Evolutionary conservation across 2,329 filamentous ascomycete genomes (phyloP).

Genomic region (Talaromyces atroroseus): DNA sequence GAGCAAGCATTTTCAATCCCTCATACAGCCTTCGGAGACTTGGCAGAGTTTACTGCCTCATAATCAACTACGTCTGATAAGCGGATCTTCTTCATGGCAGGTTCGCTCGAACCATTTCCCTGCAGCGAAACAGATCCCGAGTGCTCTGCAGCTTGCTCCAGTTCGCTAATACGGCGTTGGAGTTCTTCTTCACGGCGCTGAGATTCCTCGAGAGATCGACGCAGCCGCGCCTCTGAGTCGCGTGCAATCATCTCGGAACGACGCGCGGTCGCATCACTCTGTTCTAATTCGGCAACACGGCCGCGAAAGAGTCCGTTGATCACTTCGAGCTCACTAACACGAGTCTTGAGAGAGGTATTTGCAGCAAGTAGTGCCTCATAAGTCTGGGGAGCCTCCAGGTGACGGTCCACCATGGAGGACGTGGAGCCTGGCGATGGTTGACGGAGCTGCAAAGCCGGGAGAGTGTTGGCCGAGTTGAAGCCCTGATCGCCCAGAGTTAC

Average conservation of each 20-base stretch:
- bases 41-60: slow-evolving; percentile 24
- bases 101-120: slow-evolving; percentile 35
- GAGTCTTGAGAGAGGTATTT: slow-evolving; percentile 86
- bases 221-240: slow-evolving; percentile 52
- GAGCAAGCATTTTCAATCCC: not conserved
- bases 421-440: slow-evolving; percentile 56
- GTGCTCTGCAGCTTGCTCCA: slow-evolving; percentile 51
- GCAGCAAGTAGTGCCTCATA: slow-evolving; percentile 74
- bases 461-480: slow-evolving; percentile 53
- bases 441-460: slow-evolving; percentile 47
- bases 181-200: slow-evolving; percentile 74
- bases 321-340: slow-evolving; percentile 89
- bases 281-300: slow-evolving; percentile 69
- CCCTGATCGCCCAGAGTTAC: slow-evolving; percentile 62
- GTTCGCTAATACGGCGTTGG: slow-evolving; percentile 74
- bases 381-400: slow-evolving; percentile 65
- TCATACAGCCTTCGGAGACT: slow-evolving; percentile 28
- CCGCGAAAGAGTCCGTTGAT: slow-evolving; percentile 81
- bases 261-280: slow-evolving; percentile 64
- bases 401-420: slow-evolving; percentile 55
- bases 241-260: slow-evolving; percentile 52
- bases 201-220: slow-evolving; percentile 66
- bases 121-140: slow-evolving; percentile 20
- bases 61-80: slow-evolving; percentile 51
- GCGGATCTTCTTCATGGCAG: slow-evolving; percentile 52